A percentile compares a stretch with the other conserved stretches of the same genome.
Conservation (phyloP, 2,329 filamentous ascomycete species). For the Aspergillus terreus region DNA sequence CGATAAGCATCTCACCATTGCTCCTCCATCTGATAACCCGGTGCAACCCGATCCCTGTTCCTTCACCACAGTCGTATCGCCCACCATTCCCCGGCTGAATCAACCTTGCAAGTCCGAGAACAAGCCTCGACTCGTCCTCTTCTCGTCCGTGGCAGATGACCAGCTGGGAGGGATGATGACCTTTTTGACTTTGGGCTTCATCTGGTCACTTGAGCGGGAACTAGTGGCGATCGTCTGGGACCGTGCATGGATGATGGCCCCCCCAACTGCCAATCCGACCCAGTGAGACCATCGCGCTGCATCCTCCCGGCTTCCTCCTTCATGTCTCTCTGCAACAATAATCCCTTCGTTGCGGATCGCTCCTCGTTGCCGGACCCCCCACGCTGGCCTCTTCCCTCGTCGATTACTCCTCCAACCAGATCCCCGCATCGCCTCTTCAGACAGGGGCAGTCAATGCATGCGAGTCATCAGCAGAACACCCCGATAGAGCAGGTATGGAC, state of each 20-base stretch:
- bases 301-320: neutral
- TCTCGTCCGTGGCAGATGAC: slow-evolving; percentile 20
- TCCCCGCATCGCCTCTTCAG: neutral
- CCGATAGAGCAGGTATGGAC: neutral
- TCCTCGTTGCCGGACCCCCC: neutral
- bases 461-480: slow-evolving; percentile 13
- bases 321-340: neutral
- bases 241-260: slow-evolving; percentile 18
- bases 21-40: too few species aligned
- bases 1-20: too few species aligned
- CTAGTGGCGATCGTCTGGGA: slow-evolving; percentile 21
- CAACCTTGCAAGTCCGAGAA: too few species aligned
- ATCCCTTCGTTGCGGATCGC: neutral
- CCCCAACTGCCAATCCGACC: neutral
- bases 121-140: too few species aligned
- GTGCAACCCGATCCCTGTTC: too few species aligned
- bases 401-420: neutral
- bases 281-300: neutral
- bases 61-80: too few species aligned
- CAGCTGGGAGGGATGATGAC: neutral
- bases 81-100: too few species aligned
- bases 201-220: slow-evolving; percentile 27
- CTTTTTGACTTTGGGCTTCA: slow-evolving; percentile 8
- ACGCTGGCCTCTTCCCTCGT: slow-evolving; percentile 1
- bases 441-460: slow-evolving; percentile 6